Base-by-base conservation (phyloP, 169 alveolate species). In the Plasmodium coatneyi region DNA sequence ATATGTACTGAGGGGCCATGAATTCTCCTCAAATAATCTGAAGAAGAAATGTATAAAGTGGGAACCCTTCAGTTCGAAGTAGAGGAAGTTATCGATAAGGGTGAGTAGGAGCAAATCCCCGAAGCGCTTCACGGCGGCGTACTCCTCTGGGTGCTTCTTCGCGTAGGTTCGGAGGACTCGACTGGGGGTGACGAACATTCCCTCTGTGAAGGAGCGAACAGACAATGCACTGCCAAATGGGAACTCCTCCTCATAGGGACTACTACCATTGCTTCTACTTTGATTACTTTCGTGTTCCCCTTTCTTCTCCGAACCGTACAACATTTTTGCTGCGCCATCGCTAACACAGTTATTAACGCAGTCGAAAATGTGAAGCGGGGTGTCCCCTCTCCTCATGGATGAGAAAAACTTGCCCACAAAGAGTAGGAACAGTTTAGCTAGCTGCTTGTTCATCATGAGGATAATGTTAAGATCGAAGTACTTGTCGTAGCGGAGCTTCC, bases 11-110 rank as follows among this genome's bases (percentile, higher is more conserved):
- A 89, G 52, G 28, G 94, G 39, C 36, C 81, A 43, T 25, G 39
- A 56, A 12, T 86, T 32, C 30, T 89, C 72, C 72, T 89, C 78
- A 43, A 89, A 89, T 6, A 60, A n/a, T 12, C 12, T 16, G 19
- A 89, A 89, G 71, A 89, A 80, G 3, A 89, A 89, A 39, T 66
- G 60, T 79, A 89, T 54, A 80, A 89, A 89, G 60, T 79, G 54
- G 71, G 46, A 89, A 60, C 82, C 81, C 5, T 89, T 89, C 2
- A 89, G 70, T 30, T 89, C 94, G 71, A 89, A 89, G 32, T 79
- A 80, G 46, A 89, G 16, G 52, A 56, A 80, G 72, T 78, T 79
- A 41, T 89, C 94, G 12, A 89, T 39, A 39, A 89, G 71, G 43
- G 82, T 80, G 74, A 89, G 71, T 10, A 80, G 76, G 49, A 89